Evolutionary conservation across 495 filamentous ascomycete species (phyloP), one percentile per base, ranked within the genome.

Genomic region (Penicillium taxi): DNA sequence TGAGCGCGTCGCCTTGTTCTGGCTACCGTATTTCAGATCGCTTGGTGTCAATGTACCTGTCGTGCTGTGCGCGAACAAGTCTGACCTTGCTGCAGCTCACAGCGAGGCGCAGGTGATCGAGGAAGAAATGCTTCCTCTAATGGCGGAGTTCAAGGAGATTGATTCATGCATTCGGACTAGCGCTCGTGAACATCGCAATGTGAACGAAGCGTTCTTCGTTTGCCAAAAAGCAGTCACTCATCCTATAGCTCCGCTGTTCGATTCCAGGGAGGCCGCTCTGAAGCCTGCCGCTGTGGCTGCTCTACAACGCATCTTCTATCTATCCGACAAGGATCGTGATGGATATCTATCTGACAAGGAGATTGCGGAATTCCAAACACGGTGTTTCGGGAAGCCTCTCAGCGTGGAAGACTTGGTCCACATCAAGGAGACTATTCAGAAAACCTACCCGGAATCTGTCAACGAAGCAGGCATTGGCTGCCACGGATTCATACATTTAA

Each of bases 211-310:
- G 13, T 95, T 98, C 60, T 95, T 93, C 54, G 75, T 98, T 17
- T 96, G 93, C 56, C 90, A 96, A 52, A 95, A 95, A 52, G 91
- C 91, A n/a, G 89, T 98, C 42, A 96, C 88, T 5, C 88, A 96
- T 56, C 91, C 91, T 5, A 93, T 98, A 48, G 91, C 91, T 4
- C 93, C 91, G 4, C 72, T 98, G 20, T 98, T 88, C 52, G 91
- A 98, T 61, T 84, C 91, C 21, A 98, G 96, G 61, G 93, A 96
- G 44, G 74, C 78, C 4, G 74, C 77, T 37, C 64, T 98, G 20
- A 98, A 98, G 59, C 87, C 86, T 1, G 84, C 84, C 2, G 89
- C 88, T 31, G 72, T 89, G 11, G 78, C 84, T 15, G 90, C 93
- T 9, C 57, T 96, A 30, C 82, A 81, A 55, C 73, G 91, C 25